Evolutionary conservation across 805 yeast species (phyloP), one percentile per base, ranked within the genome.

Genomic region (Spathaspora passalidarum): DNA sequence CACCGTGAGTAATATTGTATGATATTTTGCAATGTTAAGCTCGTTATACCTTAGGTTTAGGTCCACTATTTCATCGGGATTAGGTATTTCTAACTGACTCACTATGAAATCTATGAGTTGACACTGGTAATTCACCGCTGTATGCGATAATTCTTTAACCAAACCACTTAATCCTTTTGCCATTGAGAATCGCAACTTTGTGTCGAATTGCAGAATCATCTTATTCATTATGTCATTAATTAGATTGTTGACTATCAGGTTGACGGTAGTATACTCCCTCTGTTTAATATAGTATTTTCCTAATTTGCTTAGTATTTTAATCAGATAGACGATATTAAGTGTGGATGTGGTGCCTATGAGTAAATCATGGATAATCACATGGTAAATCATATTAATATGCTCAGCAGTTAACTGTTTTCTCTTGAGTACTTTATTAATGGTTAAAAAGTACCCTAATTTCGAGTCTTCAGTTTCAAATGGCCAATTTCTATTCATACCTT

Each of bases 161-260:
- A 88, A 57, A 38, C 79, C 70, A 4, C 86, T 78, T 21, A 86
- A 60, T 19, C 83, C 80, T 57, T 84, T 86, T 0, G 96, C 86
- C 26, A 84, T 67, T 1, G 80, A 68, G 50, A 82, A 83, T 44
- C 97, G 65, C 2, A 84, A 75, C 2, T 68, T 64, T 0, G 86
- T 79, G 44, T 80, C 86, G 29, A 68, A 53, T 1, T 61, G 64
- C 39, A 74, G 63, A 45, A 81, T 51, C 36, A 52, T 45, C 7
- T 49, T 37, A 10, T 51, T 48, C 54, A 67, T 52, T 4, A 69
- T 62, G 35, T 72, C 65, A 3, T 62, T 52, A 4, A 83, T 50
- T 36, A 82, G 65, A 56, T 73, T 68, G 29, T 75, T 71, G 2
- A 87, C 56, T 2, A 82, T 73, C 3, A 60, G 66, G 34, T 82